phyloP scores from a whole-genome alignment of 768 basidiomycete genomes.

The Lyophyllum semitale region DNA sequence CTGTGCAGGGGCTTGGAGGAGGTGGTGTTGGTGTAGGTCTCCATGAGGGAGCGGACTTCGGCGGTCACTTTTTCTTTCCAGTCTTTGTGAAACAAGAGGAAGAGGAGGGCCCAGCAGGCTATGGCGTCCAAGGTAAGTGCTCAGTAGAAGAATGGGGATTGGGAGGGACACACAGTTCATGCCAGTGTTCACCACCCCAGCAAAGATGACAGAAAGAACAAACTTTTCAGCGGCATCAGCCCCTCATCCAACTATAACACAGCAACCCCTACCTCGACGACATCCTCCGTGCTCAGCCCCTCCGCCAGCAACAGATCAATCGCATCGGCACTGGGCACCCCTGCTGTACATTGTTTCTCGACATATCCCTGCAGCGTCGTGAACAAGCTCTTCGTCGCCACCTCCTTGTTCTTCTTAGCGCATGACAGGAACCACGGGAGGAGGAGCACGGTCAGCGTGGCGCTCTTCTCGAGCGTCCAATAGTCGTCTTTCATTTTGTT shows the following conservation, averaged over 20 bases:
- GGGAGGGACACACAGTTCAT: constrained; percentile 28
- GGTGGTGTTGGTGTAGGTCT: no score
- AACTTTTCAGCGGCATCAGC: no score
- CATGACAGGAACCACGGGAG: constrained; percentile 41
- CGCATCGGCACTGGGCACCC: constrained; percentile 26
- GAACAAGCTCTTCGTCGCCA: constrained; percentile 32
- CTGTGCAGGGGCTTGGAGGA: constrained; percentile 34
- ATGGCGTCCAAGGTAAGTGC: not conserved
- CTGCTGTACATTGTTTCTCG: constrained; percentile 26
- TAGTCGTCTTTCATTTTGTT: constrained; percentile 21
- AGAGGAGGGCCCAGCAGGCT: constrained; percentile 40
- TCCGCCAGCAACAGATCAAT: constrained; percentile 35
- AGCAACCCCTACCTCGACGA: constrained; percentile 22
- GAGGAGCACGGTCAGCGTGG: constrained; percentile 35
- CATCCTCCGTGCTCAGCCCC: constrained; percentile 26
- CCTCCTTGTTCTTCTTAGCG: constrained; percentile 28
- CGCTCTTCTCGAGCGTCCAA: constrained; percentile 28
- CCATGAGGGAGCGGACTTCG: no score
- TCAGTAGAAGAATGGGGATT: not conserved
- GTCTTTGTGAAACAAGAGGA: no score
- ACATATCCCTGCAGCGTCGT: constrained; percentile 27
- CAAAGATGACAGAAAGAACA: constrained; percentile 37
- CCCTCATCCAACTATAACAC: no score
- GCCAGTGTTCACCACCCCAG: constrained; percentile 37
- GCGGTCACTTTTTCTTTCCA: no score